Base-by-base conservation (phyloP, 441 rosid species). In the Arabidopsis hybrid region DNA sequence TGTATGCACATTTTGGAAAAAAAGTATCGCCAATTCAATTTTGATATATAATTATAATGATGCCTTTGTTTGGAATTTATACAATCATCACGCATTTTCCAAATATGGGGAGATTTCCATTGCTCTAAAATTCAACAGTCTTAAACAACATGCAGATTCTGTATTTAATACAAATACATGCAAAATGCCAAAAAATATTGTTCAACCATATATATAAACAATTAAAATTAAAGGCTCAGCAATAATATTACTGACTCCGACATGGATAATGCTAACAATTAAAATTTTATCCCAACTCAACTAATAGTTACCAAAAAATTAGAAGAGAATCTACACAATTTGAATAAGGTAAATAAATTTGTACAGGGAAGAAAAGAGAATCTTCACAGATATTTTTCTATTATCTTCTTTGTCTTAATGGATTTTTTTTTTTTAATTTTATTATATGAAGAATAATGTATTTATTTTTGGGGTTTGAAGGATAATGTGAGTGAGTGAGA, bases 241-340 rank as follows among this genome's bases (percentile, higher is more conserved):
- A 29, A 14, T 18, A 35, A 45, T 42, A 42, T 5, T 29, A 31
- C 9, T 40, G 52, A 50, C 2, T 58, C 45, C 36, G 39, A 32
- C 10, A 12, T 8, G 39, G 47, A 67, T 49, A 61, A 51, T 42
- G 58, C 45, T 49, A 65, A 49, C 2, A 26, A 12, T n/a, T 7
- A 31, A 29, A 67, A 11, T 40, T 31, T 7, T 17, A 69, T 58
- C 65, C 32, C 49, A 35, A 26, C 4, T 45, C 14, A 45, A 40
- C 29, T 53, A 8, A 38, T 45, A 72, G 52, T 26, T 43, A 34
- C 4, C 29, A 8, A 53, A 13, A 43, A 3, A 26, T 39, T 38
- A 60, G 16, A 73, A 56, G 79, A 75, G 51, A 61, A 61, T 69
- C 74, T 70, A 55, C 8, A 36, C 5, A 69, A 14, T 69, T 8